phyloP scores from a whole-genome alignment of 805 yeast genomes.

The Yamadazyma olivae region DNA sequence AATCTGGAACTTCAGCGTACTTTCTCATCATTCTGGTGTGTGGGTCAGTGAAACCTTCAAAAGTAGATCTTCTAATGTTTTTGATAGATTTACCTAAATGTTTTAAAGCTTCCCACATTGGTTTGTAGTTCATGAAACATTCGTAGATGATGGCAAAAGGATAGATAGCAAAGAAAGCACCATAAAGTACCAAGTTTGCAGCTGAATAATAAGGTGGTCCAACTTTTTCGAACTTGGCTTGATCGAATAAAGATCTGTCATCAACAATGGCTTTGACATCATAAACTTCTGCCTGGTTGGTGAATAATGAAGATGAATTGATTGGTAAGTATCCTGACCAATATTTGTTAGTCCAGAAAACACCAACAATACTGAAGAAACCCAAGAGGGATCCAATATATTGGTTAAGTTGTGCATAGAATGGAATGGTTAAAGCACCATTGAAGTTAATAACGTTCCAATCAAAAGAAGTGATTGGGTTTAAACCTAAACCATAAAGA shows the following conservation, averaged over 20 bases:
- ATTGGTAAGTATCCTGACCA: slow-evolving; percentile 29
- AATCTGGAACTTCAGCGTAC: slow-evolving; percentile 35
- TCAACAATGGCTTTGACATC: slow-evolving; percentile 42
- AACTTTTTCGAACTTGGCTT: slow-evolving; percentile 18
- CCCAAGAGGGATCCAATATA: slow-evolving; percentile 19
- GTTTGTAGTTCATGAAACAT: slow-evolving; percentile 20
- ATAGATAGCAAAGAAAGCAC: slow-evolving; percentile 27
- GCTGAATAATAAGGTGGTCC: slow-evolving; percentile 34
- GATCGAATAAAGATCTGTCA: slow-evolving; percentile 26
- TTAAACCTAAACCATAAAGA: slow-evolving; percentile 47
- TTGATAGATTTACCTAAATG: slow-evolving; percentile 11
- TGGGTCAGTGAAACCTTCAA: slow-evolving; percentile 31
- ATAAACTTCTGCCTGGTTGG: slow-evolving; percentile 46
- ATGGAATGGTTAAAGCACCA: slow-evolving; percentile 42
- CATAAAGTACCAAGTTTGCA: slow-evolving; percentile 25
- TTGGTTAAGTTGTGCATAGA: slow-evolving; percentile 22
- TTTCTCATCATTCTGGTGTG: slow-evolving; percentile 29
- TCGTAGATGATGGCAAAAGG: slow-evolving; percentile 43
- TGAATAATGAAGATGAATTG: slow-evolving; percentile 44
- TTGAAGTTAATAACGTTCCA: slow-evolving; percentile 42
- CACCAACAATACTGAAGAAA: slow-evolving; percentile 17
- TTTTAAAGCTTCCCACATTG: slow-evolving; percentile 16
- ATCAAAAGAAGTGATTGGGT: slow-evolving; percentile 54
- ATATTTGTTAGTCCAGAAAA: slow-evolving; percentile 21
- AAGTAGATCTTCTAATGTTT: slow-evolving; percentile 38